phyloP scores from a whole-genome alignment of 495 filamentous ascomycete genomes.

The Xylaria cubensis region DNA sequence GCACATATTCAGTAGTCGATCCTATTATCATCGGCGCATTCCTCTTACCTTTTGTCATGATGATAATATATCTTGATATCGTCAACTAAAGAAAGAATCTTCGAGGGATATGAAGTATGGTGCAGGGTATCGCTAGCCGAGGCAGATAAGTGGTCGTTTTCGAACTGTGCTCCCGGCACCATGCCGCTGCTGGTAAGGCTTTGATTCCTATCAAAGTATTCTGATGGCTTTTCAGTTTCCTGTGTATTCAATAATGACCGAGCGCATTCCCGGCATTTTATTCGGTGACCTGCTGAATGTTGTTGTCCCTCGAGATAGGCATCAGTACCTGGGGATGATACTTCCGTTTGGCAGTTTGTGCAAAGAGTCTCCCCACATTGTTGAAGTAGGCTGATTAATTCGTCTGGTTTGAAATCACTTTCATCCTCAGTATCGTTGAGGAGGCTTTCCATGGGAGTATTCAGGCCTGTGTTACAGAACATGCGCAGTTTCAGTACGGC shows the following conservation, averaged over 20 bases:
- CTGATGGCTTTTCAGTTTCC: not conserved
- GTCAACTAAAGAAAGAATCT: not conserved
- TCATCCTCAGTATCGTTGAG: not conserved
- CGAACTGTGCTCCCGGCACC: not conserved
- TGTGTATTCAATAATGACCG: not conserved
- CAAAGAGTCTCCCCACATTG: slow-evolving; percentile 18
- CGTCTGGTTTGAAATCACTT: slow-evolving; percentile 19
- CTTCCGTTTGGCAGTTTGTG: slow-evolving; percentile 15
- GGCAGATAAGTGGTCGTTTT: not conserved
- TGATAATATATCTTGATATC: not conserved
- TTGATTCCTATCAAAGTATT: not conserved
- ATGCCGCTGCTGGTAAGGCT: not conserved
- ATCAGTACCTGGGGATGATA: not conserved
- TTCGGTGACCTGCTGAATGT: not conserved
- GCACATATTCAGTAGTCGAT: not conserved
- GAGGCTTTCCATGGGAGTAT: not conserved
- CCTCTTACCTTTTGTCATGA: slow-evolving; percentile 11
- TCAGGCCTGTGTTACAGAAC: slow-evolving; percentile 25
- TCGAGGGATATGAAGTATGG: not conserved
- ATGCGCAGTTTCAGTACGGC: slow-evolving; percentile 27
- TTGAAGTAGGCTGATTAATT: slow-evolving; percentile 36
- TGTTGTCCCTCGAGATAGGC: not conserved
- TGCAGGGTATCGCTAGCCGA: not conserved
- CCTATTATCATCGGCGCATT: not conserved
- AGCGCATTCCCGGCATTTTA: slow-evolving; percentile 2